Base-by-base conservation (phyloP, 2,329 filamentous ascomycete species). In the Biscogniauxia sp. region DNA sequence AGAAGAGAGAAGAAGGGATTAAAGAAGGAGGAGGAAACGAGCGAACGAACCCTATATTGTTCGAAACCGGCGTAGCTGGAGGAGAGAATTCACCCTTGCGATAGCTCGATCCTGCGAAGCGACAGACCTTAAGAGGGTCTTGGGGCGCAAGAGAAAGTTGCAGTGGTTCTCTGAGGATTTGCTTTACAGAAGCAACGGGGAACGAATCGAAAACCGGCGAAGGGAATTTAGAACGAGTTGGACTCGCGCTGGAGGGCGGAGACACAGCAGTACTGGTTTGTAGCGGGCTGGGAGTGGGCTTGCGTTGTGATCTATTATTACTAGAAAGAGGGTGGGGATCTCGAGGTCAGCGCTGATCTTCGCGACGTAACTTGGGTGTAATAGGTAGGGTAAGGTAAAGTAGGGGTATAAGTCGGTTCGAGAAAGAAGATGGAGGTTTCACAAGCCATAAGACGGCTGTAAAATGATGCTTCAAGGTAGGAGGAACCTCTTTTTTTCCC, bases 251-350 rank as follows among this genome's bases (percentile, higher is more conserved):
- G 62, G 77, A 72, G 56, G 79, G 75, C 62, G 76, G 75, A 68
- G 78, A 80, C 54, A 77, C 72, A 58, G 77, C 74, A 60, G 73
- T 76, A 65, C 69, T 78, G 59, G 78, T 77, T 61, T 79, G 77
- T 54, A 84, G 74, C 65, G 82, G 82, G 68, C 82, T 84, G 52
- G 82, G 80, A 63, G 78, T 75, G 59, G 77, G 72, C 70, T 77
- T 80, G 70, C 79, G 76, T 67, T 75, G 77, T 57, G 78, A 81
- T 79, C 82, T 85, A 69, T 56, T 63, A 61, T 58, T 58, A 62
- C 11, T 56, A 32, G 28, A 32, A 32, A 7, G 45, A 59, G n/a
- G 67, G 67, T 61, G 68, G 66, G 63, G 69, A 72, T 70, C 66
- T 61, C 61, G 5, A 45, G 69, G 69, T 76, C 70, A 72, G 72